Evolutionary conservation across 345 rosid species (phyloP).

Genomic region (Erodium maritimum): DNA sequence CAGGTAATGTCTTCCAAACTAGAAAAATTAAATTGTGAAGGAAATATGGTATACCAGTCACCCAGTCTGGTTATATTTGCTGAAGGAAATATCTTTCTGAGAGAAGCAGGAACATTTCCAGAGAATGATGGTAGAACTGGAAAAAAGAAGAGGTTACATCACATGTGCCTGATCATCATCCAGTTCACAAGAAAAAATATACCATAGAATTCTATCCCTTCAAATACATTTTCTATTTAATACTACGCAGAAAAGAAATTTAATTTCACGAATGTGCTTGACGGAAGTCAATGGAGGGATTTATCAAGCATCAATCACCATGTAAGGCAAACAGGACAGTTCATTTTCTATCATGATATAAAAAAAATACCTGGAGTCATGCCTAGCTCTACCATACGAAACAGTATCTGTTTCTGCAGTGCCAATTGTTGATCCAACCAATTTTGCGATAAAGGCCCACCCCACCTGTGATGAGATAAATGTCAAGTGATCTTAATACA

Average conservation of each 20-base stretch:
- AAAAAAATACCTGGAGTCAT: conserved; percentile 80
- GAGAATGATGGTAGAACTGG: conserved; percentile 95
- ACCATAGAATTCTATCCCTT: neutral
- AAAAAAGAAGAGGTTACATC: conserved; percentile 9
- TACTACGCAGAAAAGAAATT: neutral
- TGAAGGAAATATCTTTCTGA: conserved; percentile 53
- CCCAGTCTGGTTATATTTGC: conserved; percentile 87
- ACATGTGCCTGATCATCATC: neutral
- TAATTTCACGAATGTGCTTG: neutral
- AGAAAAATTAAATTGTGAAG: neutral
- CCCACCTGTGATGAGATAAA: conserved; percentile 56
- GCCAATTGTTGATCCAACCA: conserved; percentile 73
- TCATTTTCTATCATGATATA: conserved; percentile 1
- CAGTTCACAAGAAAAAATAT: neutral
- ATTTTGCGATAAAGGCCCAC: conserved; percentile 74
- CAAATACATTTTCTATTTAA: neutral
- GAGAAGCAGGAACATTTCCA: conserved; percentile 90
- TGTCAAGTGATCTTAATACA: neutral
- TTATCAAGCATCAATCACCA: neutral
- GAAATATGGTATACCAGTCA: conserved; percentile 49
- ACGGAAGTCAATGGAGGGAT: neutral
- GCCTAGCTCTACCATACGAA: conserved; percentile 81
- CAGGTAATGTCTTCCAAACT: neutral
- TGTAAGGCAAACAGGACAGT: neutral
- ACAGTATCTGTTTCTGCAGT: conserved; percentile 71